phyloP scores from a whole-genome alignment of 2,329 filamentous ascomycete genomes.

The Lecanoromycetidae sp. region DNA sequence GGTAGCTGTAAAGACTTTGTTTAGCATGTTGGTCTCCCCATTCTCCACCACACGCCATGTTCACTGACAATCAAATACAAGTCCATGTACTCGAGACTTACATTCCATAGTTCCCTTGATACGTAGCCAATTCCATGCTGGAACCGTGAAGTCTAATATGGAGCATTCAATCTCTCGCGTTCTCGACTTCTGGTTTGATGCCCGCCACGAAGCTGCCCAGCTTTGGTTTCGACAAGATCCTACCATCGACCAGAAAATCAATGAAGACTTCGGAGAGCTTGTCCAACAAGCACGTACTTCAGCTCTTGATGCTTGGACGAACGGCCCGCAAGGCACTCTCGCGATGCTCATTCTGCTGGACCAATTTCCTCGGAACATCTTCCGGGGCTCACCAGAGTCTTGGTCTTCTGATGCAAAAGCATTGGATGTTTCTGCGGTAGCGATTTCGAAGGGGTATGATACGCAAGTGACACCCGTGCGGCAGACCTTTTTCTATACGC shows the following conservation, averaged over 20 bases:
- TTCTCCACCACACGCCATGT: too few relatives aligned
- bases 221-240: slow-evolving; percentile 3
- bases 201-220: neutral
- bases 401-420: slow-evolving; percentile 27
- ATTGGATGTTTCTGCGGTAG: slow-evolving; percentile 22
- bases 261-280: neutral
- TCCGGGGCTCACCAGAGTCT: slow-evolving; percentile 43
- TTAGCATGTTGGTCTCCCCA: too few relatives aligned
- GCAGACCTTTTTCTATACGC: slow-evolving; percentile 47
- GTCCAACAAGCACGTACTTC: slow-evolving; percentile 12
- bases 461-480: slow-evolving; percentile 25
- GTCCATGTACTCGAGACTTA: too few relatives aligned
- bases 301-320: slow-evolving; percentile 4
- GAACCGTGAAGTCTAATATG: neutral
- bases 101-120: too few relatives aligned
- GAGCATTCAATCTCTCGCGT: neutral
- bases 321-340: slow-evolving; percentile 24
- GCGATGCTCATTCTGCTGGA: slow-evolving; percentile 48
- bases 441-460: slow-evolving; percentile 22
- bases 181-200: slow-evolving; percentile 8
- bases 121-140: neutral
- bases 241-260: slow-evolving; percentile 5
- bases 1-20: too few relatives aligned
- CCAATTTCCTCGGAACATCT: slow-evolving; percentile 51
- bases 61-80: too few relatives aligned